Base-by-base conservation (phyloP, 2,329 filamentous ascomycete genomes). In the Neonectria magnoliae region DNA sequence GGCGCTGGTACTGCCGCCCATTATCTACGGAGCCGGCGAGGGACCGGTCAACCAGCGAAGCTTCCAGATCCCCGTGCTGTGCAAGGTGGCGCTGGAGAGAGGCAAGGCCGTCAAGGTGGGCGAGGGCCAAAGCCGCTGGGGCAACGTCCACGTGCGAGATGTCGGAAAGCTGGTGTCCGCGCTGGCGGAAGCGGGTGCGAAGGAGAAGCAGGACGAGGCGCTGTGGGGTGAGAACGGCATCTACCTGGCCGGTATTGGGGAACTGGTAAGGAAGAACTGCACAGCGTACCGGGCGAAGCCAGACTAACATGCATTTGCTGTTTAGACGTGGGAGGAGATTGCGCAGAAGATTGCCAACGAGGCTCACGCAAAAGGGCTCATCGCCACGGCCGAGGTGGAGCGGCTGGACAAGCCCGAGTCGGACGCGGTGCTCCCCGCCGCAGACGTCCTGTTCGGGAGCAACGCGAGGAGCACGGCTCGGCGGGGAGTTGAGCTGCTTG, bases 401-500 rank as follows among this genome's bases (percentile, higher is more conserved):
- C 70, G 74, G 71, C 54, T 77, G 7, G 70, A 76, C n/a, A 66
- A 77, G 0, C 77, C 80, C 0, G 84, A 86, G 8, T 82, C 82
- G 2, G 79, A 84, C 48, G 77, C 80, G 16, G 73, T 83, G 16
- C 76, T 81, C 0, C 76, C 79, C 0, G 80, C 79, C 51, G 85
- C 85, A 10, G 78, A 80, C 45, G 77, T 85, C 7, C 77, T 85
- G 5, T 88, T 86, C 79, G 88, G 88, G 0, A 82, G 83, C 52
- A 90, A 90, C 67, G 88, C 87, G 13, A 77, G 84, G 64, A 82
- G 83, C 33, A 81, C 77, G 58, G 83, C 87, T 0, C 78, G 80
- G 54, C 80, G 88, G 36, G 88, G 81, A 6, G 82, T 78, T 44
- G 82, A 85, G 68, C 66, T 88, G 45, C 70, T 90, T 8, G 83